Conservation (phyloP, 768 basidiomycete genomes). For the Russula lepida region DNA sequence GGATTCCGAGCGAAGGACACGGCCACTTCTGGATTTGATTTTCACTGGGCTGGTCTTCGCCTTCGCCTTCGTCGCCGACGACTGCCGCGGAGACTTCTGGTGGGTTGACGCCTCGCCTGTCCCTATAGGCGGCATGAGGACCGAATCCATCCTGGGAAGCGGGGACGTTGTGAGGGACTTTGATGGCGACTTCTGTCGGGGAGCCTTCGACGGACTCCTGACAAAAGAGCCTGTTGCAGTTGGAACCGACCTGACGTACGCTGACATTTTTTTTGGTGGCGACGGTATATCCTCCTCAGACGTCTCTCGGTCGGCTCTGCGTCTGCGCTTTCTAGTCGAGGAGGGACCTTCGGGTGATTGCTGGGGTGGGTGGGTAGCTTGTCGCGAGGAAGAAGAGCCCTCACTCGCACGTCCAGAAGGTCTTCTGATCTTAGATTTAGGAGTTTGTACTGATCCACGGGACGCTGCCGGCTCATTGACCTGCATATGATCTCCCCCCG, state of each 20-base stretch:
- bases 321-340: not conserved
- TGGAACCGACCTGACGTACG: not conserved
- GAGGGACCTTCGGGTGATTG: not conserved
- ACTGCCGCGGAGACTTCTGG: not conserved
- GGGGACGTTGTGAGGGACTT: not conserved
- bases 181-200: constrained; percentile 10
- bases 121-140: constrained; percentile 17
- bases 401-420: not conserved
- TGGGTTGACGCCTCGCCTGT: not conserved
- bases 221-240: not conserved
- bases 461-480: not conserved
- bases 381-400: not conserved
- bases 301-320: constrained; percentile 1
- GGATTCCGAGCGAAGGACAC: not conserved
- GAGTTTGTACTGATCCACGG: not conserved
- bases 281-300: not conserved
- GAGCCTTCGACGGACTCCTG: not conserved
- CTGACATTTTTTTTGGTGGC: constrained; percentile 17
- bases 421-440: not conserved
- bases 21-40: constrained; percentile 1
- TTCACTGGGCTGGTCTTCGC: constrained; percentile 9
- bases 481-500: not conserved
- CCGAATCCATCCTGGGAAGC: constrained; percentile 10
- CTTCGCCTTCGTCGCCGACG: not conserved
- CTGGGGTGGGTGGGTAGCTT: not conserved